These are phyloP conservation scores for Cladosporium velox DNA, from an alignment of 2,329 filamentous ascomycete genomes.

Conservation along the genomic window DNA sequence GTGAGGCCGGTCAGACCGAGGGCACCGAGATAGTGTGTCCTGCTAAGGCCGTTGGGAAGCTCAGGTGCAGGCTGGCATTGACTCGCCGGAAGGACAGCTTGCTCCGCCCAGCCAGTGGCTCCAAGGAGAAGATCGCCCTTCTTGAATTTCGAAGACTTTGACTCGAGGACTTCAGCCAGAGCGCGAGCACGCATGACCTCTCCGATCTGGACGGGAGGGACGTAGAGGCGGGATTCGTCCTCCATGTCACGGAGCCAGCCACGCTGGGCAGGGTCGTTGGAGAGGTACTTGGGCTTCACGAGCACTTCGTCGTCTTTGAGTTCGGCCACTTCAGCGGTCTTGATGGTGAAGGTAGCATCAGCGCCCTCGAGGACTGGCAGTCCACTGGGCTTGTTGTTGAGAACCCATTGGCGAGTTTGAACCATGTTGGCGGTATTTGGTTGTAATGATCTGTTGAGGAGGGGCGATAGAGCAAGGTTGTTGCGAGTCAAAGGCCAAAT, in stretches of 20 bases:
- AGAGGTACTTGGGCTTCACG: constrained; percentile 50
- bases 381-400: constrained; percentile 43
- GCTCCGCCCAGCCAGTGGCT: constrained; percentile 45
- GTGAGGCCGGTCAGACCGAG: constrained; percentile 49
- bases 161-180: constrained; percentile 43
- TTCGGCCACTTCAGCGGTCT: constrained; percentile 32
- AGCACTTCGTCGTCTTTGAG: constrained; percentile 47
- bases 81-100: constrained; percentile 42
- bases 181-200: constrained; percentile 42
- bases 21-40: constrained; percentile 50
- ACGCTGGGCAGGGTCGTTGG: constrained; percentile 57
- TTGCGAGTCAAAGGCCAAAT: neutral
- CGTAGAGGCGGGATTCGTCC: constrained; percentile 49
- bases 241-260: constrained; percentile 49
- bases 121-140: constrained; percentile 42
- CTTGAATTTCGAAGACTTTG: constrained; percentile 35
- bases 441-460: neutral
- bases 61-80: constrained; percentile 27
- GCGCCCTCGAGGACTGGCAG: constrained; percentile 41
- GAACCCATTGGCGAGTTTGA: constrained; percentile 44
- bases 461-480: neutral
- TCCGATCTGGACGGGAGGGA: constrained; percentile 46
- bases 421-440: constrained; percentile 22
- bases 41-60: constrained; percentile 39
- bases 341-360: constrained; percentile 45